phyloP scores from a whole-genome alignment of 441 rosid genomes.

The Populus tomentosa region DNA sequence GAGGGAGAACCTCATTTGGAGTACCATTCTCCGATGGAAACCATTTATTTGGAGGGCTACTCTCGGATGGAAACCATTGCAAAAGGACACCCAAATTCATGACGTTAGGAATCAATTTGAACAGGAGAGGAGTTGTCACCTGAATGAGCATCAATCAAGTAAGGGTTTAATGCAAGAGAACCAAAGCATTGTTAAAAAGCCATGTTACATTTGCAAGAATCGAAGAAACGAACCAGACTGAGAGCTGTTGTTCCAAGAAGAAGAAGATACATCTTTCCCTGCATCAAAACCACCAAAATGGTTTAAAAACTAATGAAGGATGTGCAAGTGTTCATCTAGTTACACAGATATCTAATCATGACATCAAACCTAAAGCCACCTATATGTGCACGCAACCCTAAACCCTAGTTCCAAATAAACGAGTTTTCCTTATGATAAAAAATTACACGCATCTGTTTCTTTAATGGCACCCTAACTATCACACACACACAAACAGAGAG shows the following conservation, averaged over 20 bases:
- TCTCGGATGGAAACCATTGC: slow-evolving; percentile 80
- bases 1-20: slow-evolving; percentile 52
- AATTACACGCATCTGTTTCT: no score
- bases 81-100: slow-evolving; percentile 82
- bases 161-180: slow-evolving; percentile 10
- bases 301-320: not conserved
- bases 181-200: not conserved
- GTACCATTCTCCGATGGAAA: slow-evolving; percentile 61
- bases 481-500: not conserved
- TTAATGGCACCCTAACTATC: not conserved
- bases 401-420: not conserved
- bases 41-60: slow-evolving; percentile 44
- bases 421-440: not conserved
- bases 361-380: not conserved
- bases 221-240: slow-evolving; percentile 64
- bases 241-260: slow-evolving; percentile 96
- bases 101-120: slow-evolving; percentile 75
- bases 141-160: slow-evolving; percentile 28
- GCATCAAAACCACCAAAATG: slow-evolving; percentile 21
- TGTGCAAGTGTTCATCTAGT: not conserved
- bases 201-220: not conserved
- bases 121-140: slow-evolving; percentile 87
- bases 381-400: not conserved
- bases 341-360: not conserved
- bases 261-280: slow-evolving; percentile 99